Evolutionary conservation across 2,329 filamentous ascomycete species (phyloP).

Genomic region (Beauveria sp.): DNA sequence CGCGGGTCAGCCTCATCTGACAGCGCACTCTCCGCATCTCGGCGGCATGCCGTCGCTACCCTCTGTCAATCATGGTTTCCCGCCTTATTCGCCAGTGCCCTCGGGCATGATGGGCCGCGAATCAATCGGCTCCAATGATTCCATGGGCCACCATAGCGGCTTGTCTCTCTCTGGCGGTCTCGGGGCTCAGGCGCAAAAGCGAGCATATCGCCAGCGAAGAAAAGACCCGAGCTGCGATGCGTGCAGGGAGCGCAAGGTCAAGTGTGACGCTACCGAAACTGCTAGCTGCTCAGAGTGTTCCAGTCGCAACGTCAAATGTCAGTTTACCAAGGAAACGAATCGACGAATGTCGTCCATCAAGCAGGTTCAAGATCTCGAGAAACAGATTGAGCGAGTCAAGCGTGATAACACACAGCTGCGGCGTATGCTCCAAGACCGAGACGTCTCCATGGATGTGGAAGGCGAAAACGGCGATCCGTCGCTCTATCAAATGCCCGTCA

Average conservation of each 20-base stretch:
- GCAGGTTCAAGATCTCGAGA: slow-evolving; percentile 95
- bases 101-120: slow-evolving; percentile 46
- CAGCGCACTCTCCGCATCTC: slow-evolving; percentile 35
- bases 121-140: slow-evolving; percentile 52
- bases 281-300: slow-evolving; percentile 96
- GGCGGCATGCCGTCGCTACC: slow-evolving; percentile 46
- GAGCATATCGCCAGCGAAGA: slow-evolving; percentile 86
- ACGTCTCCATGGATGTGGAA: slow-evolving; percentile 43
- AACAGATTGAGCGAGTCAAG: slow-evolving; percentile 73
- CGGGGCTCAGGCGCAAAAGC: slow-evolving; percentile 63
- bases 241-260: slow-evolving; percentile 77
- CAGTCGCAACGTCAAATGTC: slow-evolving; percentile 91
- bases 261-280: slow-evolving; percentile 94
- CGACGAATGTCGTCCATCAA: slow-evolving; percentile 98
- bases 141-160: slow-evolving; percentile 47
- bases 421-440: slow-evolving; percentile 49
- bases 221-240: slow-evolving; percentile 98
- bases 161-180: slow-evolving; percentile 12
- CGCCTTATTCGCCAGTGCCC: slow-evolving; percentile 45
- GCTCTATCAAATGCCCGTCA: slow-evolving; percentile 52
- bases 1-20: slow-evolving; percentile 39
- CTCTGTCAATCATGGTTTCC: slow-evolving; percentile 40
- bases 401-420: slow-evolving; percentile 71
- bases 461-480: slow-evolving; percentile 40
- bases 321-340: slow-evolving; percentile 99